These are phyloP conservation scores for Acacia confusa DNA, from an alignment of 306 rosid genomes.

Conservation along the genomic window DNA sequence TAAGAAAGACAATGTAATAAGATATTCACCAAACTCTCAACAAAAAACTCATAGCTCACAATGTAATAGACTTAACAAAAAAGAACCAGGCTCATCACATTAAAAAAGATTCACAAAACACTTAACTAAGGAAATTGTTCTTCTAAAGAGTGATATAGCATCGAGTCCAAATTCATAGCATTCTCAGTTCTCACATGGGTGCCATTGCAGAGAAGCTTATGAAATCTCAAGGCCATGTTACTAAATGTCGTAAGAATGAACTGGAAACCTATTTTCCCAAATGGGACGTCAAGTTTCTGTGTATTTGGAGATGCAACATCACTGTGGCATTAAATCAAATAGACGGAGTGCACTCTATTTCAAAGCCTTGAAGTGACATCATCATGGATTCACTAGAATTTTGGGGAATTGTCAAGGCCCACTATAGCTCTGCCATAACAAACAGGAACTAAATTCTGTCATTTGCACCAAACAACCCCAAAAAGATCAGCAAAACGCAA, in stretches of 20 bases:
- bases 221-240: constrained; percentile 43
- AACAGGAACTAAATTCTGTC: too few relatives aligned
- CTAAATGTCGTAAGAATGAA: not conserved
- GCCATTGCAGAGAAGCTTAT: constrained; percentile 22
- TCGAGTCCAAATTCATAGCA: constrained; percentile 38
- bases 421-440: not conserved
- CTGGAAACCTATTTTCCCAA: not conserved
- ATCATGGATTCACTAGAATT: not conserved
- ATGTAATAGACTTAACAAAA: too few relatives aligned
- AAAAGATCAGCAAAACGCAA: too few relatives aligned
- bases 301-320: not conserved
- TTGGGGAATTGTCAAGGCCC: not conserved
- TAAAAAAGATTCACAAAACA: too few relatives aligned
- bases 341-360: not conserved
- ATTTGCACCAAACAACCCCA: too few relatives aligned
- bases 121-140: constrained; percentile 6
- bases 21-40: too few relatives aligned
- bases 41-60: too few relatives aligned
- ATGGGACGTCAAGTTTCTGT: too few relatives aligned
- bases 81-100: too few relatives aligned
- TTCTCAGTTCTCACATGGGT: constrained; percentile 34
- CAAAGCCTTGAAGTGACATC: too few relatives aligned
- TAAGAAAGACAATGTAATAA: not conserved
- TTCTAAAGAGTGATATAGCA: constrained; percentile 53
- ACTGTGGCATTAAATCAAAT: not conserved